Base-by-base conservation (phyloP, 1,284 basidiomycete species). In the Ganoderma sp. region DNA sequence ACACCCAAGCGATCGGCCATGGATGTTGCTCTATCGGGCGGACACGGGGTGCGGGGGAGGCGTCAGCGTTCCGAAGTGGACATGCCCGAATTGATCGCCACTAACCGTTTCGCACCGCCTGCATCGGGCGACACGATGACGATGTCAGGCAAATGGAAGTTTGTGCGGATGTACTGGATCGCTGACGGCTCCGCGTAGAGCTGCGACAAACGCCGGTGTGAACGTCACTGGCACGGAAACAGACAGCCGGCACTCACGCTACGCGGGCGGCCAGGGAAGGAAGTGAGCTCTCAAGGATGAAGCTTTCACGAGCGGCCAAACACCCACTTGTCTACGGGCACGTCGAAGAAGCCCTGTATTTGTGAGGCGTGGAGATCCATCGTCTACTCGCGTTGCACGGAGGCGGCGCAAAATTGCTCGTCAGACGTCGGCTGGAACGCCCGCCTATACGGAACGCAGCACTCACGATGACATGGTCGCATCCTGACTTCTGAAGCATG, bases 301-400 rank as follows among this genome's bases (percentile, higher is more conserved):
- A 56, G 63, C 56, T 66, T 67, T 63, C 66, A 66, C 61, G 68
- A 71, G 60, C 54, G 67, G 68, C 59, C 57, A 72, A 61, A 75
- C 62, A 90, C 95, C 87, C 80, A 98, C 96, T 98, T 98, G 86
- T 99, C 97, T 71, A 99, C 97, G 19, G 98, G 98, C n/a, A 99
- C 97, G 81, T 99, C 97, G 81, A 99, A 99, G 86, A 99, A 99
- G 43, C 98, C 98, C 82, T 99, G 97, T 73, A 98, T 98, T 79
- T 98, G 97, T n/a, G 95, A 96, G 60, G 97, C 96, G 79, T 98
- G 96, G 75, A 98, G 83, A 82, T 98, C 97, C 96, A 97, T 99
- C 39, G 96, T 99, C 97, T 98, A 76, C 34, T 42, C 62, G 32
- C 25, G 25, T 60, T 65, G 60, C 60, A 39, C 54, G 8, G 25